A percentile compares a stretch with the other conserved stretches of the same genome.
phyloP scores from a whole-genome alignment of 768 basidiomycete species.

The Russula foetens region DNA sequence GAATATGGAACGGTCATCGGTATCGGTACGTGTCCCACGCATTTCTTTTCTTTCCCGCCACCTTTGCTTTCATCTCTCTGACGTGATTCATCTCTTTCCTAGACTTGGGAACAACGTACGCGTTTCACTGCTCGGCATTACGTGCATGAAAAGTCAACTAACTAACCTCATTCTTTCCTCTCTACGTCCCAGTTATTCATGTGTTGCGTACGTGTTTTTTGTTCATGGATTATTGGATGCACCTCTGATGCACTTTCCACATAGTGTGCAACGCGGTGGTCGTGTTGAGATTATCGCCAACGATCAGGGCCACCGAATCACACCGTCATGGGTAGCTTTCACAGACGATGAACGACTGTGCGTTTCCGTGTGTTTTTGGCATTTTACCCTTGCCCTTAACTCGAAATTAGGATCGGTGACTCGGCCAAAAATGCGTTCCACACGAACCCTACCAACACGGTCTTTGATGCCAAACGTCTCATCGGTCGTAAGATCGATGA shows the following conservation, averaged over 20 bases:
- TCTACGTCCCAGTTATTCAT: slow-evolving; percentile 63
- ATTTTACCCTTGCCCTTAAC: background rate
- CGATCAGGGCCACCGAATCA: slow-evolving; percentile 54
- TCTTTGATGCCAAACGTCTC: slow-evolving; percentile 95
- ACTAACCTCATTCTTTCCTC: slow-evolving; percentile 23
- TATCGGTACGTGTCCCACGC: slow-evolving; percentile 60
- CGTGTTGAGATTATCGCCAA: slow-evolving; percentile 53
- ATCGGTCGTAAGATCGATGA: slow-evolving; percentile 85
- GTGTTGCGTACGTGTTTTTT: slow-evolving; percentile 66
- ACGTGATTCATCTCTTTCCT: slow-evolving; percentile 1
- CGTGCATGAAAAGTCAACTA: background rate
- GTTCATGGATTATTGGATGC: slow-evolving; percentile 30
- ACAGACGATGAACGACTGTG: slow-evolving; percentile 49
- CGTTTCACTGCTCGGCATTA: background rate
- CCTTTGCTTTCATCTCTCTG: background rate
- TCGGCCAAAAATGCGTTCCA: slow-evolving; percentile 94
- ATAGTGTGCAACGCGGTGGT: slow-evolving; percentile 33
- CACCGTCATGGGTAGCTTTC: slow-evolving; percentile 57
- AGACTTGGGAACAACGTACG: slow-evolving; percentile 91
- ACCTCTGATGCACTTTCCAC: background rate
- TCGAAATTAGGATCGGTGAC: slow-evolving; percentile 63
- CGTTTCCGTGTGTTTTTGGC: slow-evolving; percentile 1
- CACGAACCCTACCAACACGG: slow-evolving; percentile 86
- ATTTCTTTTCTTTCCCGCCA: background rate
- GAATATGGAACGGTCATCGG: slow-evolving; percentile 93